Base-by-base conservation (phyloP, 306 rosid genomes). In the Geum urbanum region DNA sequence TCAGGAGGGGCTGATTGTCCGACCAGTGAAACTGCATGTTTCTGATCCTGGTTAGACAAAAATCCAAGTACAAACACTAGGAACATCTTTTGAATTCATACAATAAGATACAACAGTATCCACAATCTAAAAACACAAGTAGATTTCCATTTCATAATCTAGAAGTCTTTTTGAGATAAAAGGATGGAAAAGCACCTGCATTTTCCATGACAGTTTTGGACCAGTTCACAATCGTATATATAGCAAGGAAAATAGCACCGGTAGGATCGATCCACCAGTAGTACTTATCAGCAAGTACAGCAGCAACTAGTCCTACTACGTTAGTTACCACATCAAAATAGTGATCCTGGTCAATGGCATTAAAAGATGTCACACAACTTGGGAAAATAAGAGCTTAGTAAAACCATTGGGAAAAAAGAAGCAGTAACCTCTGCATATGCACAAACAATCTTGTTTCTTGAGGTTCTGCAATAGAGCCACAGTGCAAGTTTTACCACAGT, bases 1-100 rank as follows among this genome's bases (percentile, higher is more conserved):
- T 95, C 97, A 22, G 95, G 95, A 78, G 99, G 85, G 52, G 99
- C 99, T 19, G 99, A 86, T 78, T 91, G 92, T 73, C 99, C 97
- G 61, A 95, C 92, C 1, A 95, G 83, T 5, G 99, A 86, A 79
- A 78, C 99, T 95, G 75, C 75, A 69, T 59, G 53, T 59, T 70
- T 51, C 6, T 43, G 9, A 40, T 19, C 32, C 6, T 24, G 24
- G 22, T 46, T 63, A 19, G 39, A 8, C 22, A 15, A 43, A 15
- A 43, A 48, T 37, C 9, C 7, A 70, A 55, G 48, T 19, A 44
- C 10, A 61, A 37, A 61, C 18, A 55, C 13, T 9, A 50, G 1
- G 13, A 27, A 43, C n/a, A 20, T 43, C 37, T 45, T 14, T 4
- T 13, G 51, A 54, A 54, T 4, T 54, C 41, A 13, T 54, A 19